Conservation (phyloP, 1,284 basidiomycete genomes). For the Ganoderma lingzhi region DNA sequence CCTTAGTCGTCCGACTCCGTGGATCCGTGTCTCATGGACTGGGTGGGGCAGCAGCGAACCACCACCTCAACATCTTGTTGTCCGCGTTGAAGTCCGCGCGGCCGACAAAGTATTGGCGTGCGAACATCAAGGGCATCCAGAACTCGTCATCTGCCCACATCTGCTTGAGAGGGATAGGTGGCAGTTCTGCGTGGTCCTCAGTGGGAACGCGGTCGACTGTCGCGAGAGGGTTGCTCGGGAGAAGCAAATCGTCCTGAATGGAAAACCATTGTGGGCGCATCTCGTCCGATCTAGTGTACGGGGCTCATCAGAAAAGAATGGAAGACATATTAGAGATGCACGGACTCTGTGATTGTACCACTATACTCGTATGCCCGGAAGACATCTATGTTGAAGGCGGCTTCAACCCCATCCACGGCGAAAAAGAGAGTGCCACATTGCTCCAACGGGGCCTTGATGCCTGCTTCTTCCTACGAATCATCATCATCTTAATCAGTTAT, state of each 20-base stretch:
- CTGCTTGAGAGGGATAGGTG: slow-evolving; percentile 57
- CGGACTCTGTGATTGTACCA: slow-evolving; percentile 69
- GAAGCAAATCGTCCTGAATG: slow-evolving; percentile 32
- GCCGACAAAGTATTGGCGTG: slow-evolving; percentile 57
- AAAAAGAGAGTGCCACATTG: slow-evolving; percentile 72
- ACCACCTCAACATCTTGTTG: slow-evolving; percentile 56
- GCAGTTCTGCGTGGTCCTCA: slow-evolving; percentile 27
- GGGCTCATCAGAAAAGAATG: neutral
- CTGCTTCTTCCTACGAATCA: slow-evolving; percentile 75
- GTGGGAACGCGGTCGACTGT: slow-evolving; percentile 11
- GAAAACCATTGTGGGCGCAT: slow-evolving; percentile 77
- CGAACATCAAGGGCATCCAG: slow-evolving; percentile 67
- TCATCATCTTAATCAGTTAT: neutral
- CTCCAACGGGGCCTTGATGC: slow-evolving; percentile 65
- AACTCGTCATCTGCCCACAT: slow-evolving; percentile 75
- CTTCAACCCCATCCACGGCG: slow-evolving; percentile 55
- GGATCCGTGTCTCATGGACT: neutral
- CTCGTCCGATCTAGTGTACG: slow-evolving; percentile 63
- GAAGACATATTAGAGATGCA: neutral
- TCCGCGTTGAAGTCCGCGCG: slow-evolving; percentile 59
- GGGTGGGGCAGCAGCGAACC: slow-evolving; percentile 51
- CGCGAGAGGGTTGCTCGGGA: slow-evolving; percentile 11
- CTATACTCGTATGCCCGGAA: slow-evolving; percentile 63
- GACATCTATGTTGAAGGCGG: slow-evolving; percentile 73
- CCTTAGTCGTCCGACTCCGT: neutral